phyloP scores from a whole-genome alignment of 805 yeast species.

The Lipomyces sp. region DNA sequence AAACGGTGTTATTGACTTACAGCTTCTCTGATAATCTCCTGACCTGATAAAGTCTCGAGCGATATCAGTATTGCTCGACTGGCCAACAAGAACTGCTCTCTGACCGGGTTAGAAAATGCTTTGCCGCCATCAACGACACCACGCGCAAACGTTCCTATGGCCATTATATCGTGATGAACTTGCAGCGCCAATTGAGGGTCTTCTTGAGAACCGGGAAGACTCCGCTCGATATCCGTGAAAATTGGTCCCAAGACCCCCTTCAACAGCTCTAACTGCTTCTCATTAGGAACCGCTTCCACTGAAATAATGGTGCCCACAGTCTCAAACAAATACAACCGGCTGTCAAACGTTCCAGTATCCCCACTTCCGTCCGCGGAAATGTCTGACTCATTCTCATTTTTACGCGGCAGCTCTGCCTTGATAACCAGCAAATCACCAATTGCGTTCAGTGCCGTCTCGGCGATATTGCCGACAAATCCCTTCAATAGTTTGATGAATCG shows the following conservation, averaged over 20 bases:
- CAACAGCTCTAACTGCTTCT: conserved; percentile 37
- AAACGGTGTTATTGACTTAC: conserved; percentile 36
- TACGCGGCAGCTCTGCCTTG: conserved; percentile 49
- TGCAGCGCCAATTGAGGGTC: conserved; percentile 56
- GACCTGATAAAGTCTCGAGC: conserved; percentile 65
- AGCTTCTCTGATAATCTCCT: conserved; percentile 75
- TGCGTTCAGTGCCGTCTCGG: conserved; percentile 58
- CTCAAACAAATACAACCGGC: conserved; percentile 81
- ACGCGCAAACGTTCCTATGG: conserved; percentile 84
- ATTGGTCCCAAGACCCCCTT: conserved; percentile 67
- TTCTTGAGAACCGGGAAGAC: conserved; percentile 47
- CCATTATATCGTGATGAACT: conserved; percentile 82
- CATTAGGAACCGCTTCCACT: conserved; percentile 41
- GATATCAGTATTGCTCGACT: conserved; percentile 83
- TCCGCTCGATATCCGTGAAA: conserved; percentile 64
- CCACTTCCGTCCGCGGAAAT: conserved; percentile 52
- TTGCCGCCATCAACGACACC: conserved; percentile 60
- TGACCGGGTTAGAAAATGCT: conserved; percentile 33
- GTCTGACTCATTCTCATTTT: conserved; percentile 40
- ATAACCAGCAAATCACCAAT: conserved; percentile 59
- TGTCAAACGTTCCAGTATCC: conserved; percentile 59
- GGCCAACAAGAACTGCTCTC: conserved; percentile 58
- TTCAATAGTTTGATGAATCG: conserved; percentile 76
- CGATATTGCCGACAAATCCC: conserved; percentile 54
- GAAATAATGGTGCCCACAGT: conserved; percentile 75